Conservation (phyloP, 768 basidiomycete species). For the Trametes elegans region DNA sequence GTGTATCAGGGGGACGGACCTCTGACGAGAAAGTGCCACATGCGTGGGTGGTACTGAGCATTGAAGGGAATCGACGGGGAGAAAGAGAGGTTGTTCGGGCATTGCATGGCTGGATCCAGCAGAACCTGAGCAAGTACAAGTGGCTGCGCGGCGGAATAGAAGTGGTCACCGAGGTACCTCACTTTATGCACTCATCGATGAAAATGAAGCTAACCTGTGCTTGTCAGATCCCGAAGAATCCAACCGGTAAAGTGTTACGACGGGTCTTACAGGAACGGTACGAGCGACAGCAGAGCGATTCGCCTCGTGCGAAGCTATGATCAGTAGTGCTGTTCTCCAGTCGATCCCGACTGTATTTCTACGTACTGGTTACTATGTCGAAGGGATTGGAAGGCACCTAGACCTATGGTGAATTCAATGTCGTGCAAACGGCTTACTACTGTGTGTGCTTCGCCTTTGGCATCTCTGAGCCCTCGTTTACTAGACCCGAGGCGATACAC, state of each 20-base stretch:
- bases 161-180: slow-evolving; percentile 59
- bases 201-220: not conserved
- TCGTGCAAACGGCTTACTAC: no score
- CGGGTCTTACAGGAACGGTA: slow-evolving; percentile 59
- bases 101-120: slow-evolving; percentile 60
- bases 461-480: no score
- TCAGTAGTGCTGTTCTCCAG: no score
- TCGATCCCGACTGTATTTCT: no score
- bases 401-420: no score
- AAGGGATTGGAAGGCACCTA: no score
- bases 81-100: slow-evolving; percentile 36
- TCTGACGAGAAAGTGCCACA: slow-evolving; percentile 72
- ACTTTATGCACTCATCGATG: no score
- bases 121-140: slow-evolving; percentile 70
- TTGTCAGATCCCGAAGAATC: slow-evolving; percentile 63
- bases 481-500: no score
- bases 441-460: no score
- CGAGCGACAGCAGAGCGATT: slow-evolving; percentile 32
- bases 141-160: slow-evolving; percentile 74
- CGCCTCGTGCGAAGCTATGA: slow-evolving; percentile 17
- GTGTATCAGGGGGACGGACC: slow-evolving; percentile 69
- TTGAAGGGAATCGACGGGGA: slow-evolving; percentile 51
- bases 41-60: slow-evolving; percentile 75
- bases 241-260: slow-evolving; percentile 60
- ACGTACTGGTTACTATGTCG: no score